phyloP scores from a whole-genome alignment of 768 basidiomycete genomes.

The Austroboletus eburneus region DNA sequence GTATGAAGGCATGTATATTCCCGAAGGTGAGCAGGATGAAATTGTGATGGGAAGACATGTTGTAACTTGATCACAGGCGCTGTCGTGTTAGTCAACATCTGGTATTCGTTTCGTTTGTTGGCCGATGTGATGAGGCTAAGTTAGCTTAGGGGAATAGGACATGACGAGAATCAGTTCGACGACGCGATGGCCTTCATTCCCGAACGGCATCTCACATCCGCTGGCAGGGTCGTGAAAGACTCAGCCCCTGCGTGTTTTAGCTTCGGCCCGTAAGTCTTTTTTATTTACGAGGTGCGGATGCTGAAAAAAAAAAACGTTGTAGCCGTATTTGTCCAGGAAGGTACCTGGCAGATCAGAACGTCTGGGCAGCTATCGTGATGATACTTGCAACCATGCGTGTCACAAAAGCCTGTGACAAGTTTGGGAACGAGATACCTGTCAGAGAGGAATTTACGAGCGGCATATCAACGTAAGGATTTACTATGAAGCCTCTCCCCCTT shows the following conservation, averaged over 20 bases:
- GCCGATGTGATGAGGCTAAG: neutral
- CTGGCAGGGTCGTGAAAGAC: conserved; percentile 11
- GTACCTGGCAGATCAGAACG: conserved; percentile 18
- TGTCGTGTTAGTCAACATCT: conserved; percentile 32
- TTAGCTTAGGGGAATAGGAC: conserved; percentile 20
- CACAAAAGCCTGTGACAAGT: conserved; percentile 19
- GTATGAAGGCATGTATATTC: conserved; percentile 37
- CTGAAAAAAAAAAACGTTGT: no score
- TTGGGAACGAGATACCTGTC: conserved; percentile 20
- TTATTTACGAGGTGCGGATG: neutral
- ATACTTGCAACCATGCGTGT: conserved; percentile 22
- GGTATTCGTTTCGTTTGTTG: conserved; percentile 14
- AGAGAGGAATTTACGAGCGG: conserved; percentile 21
- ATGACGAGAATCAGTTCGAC: conserved; percentile 13
- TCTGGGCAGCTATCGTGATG: conserved; percentile 21
- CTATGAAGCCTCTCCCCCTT: no score
- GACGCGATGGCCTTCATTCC: conserved; percentile 26
- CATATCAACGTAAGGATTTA: conserved; percentile 5
- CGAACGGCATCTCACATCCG: conserved; percentile 20
- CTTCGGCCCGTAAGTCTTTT: conserved; percentile 8
- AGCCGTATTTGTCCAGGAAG: conserved; percentile 15
- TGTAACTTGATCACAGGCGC: conserved; percentile 16
- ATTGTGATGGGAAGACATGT: neutral
- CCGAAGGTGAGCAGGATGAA: conserved; percentile 28
- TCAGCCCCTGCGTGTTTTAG: conserved; percentile 24